Evolutionary conservation across 2,329 filamentous ascomycete genomes (phyloP), one percentile per base, ranked within the genome.

Genomic region (Fusarium protoensiforme): DNA sequence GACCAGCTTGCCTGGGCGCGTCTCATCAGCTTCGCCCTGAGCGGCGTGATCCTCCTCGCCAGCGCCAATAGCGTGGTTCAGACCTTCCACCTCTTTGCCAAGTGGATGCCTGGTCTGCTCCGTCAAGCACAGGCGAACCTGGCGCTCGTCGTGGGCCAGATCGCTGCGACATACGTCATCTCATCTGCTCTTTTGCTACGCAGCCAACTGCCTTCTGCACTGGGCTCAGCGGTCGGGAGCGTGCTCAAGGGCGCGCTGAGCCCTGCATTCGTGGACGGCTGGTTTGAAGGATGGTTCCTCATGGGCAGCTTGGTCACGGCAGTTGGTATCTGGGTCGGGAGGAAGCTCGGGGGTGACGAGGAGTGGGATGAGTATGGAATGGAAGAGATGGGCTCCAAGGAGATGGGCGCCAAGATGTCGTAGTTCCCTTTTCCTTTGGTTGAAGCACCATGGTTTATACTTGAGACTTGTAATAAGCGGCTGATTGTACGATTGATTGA

Each of bases 221-320:
- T 96, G 79, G 91, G 94, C 67, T 91, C 90, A 58, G 93, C 93
- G 2, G 93, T 97, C 5, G 91, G 91, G 4, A 93, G 95, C 73
- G 93, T 93, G 1, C 83, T 97, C 33, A 91, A 93, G 48, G 93
- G 93, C 22, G 93, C 94, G 18, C 85, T 97, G 91, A 81, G 83
- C 61, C 87, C 87, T 5, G 81, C 80, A 11, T 89, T 89, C 71
- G 87, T 88, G 38, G 85, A 97, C 77, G 87, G 89, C 33, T 97
- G 94, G 94, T 97, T 97, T 75, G 94, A 97, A 81, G 91, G 90
- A 9, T 96, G 94, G 92, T 97, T 97, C 80, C 81, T 97, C 64
- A 80, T 91, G 4, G 92, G 92, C 7, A 92, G 91, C 70, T 84
- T 86, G 0, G 78, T 88, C 14, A 96, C 94, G 2, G 91, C 87